phyloP scores from a whole-genome alignment of 805 yeast species.

The Wickerhamiella kazuoi region DNA sequence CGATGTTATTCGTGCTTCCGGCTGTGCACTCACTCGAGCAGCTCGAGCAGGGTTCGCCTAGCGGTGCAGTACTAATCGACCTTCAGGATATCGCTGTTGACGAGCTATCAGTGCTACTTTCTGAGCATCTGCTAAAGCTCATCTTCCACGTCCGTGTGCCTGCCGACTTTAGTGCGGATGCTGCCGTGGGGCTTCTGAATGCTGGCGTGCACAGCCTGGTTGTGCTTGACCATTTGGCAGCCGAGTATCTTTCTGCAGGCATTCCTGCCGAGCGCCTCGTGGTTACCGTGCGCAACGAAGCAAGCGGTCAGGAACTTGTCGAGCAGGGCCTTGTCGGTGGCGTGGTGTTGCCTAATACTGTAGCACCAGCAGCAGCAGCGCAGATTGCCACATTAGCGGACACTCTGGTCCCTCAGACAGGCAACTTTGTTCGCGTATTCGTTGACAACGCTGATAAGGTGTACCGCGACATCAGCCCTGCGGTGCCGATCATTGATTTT shows the following conservation, averaged over 20 bases:
- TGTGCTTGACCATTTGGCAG: conserved; percentile 20
- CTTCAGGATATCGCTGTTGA: conserved; percentile 3
- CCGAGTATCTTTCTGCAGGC: conserved; percentile 27
- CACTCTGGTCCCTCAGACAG: conserved; percentile 8
- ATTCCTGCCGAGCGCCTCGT: conserved; percentile 35
- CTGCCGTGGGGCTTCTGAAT: conserved; percentile 36
- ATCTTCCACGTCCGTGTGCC: conserved; percentile 15
- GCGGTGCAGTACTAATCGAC: conserved; percentile 4
- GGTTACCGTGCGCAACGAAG: conserved; percentile 11
- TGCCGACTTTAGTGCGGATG: conserved; percentile 25
- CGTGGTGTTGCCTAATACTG: conserved; percentile 4
- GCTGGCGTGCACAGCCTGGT: conserved; percentile 38
- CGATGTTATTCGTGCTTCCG: not conserved
- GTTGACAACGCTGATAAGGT: conserved; percentile 6
- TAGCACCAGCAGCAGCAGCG: conserved; percentile 2
- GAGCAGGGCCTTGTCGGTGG: conserved; percentile 9
- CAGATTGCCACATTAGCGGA: conserved; percentile 7
- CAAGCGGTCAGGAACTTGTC: conserved; percentile 2
- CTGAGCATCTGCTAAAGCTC: conserved; percentile 6
- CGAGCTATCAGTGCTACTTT: conserved; percentile 2
- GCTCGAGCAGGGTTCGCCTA: not conserved
- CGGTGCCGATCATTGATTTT: conserved; percentile 12
- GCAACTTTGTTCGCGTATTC: conserved; percentile 11
- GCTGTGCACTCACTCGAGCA: not conserved
- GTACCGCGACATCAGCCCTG: conserved; percentile 6